Conservation (phyloP, 2,329 filamentous ascomycete species). For the Magnaporthiopsis poae region DNA sequence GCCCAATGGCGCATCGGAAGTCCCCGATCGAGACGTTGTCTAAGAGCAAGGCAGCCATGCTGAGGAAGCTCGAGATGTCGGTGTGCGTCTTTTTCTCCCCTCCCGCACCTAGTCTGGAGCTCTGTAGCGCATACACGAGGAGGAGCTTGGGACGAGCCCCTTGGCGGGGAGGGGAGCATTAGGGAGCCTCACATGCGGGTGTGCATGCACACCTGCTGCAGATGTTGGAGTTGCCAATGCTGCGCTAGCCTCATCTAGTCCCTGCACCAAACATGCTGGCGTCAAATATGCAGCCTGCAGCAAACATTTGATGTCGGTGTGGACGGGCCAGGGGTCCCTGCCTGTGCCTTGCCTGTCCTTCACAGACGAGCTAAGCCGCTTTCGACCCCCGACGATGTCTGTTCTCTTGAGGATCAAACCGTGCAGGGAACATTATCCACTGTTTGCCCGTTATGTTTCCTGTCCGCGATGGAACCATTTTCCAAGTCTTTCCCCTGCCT, state of each 20-base stretch:
- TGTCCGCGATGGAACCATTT: not conserved
- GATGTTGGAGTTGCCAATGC: not conserved
- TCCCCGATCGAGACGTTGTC: not conserved
- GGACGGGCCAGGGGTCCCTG: not conserved
- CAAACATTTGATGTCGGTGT: not conserved
- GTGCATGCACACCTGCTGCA: not conserved
- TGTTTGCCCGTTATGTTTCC: not conserved
- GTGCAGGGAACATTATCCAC: not conserved
- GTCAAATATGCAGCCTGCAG: not conserved
- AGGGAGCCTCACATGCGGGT: not conserved
- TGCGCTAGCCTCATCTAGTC: not conserved
- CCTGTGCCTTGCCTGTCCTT: not conserved
- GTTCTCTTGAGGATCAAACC: not conserved
- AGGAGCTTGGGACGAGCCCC: too few relatives aligned
- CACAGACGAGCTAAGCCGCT: not conserved
- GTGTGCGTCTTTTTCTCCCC: not conserved
- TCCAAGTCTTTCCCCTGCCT: not conserved
- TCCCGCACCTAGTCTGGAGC: not conserved
- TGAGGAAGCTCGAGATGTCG: not conserved
- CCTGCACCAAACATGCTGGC: not conserved
- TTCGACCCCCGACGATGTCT: not conserved
- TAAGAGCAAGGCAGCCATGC: too few relatives aligned
- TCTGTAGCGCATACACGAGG: too few relatives aligned
- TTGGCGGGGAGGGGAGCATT: not conserved
- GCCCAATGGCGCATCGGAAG: not conserved